Base-by-base conservation (phyloP, 2,329 filamentous ascomycete species). In the Colletotrichum cereale region DNA sequence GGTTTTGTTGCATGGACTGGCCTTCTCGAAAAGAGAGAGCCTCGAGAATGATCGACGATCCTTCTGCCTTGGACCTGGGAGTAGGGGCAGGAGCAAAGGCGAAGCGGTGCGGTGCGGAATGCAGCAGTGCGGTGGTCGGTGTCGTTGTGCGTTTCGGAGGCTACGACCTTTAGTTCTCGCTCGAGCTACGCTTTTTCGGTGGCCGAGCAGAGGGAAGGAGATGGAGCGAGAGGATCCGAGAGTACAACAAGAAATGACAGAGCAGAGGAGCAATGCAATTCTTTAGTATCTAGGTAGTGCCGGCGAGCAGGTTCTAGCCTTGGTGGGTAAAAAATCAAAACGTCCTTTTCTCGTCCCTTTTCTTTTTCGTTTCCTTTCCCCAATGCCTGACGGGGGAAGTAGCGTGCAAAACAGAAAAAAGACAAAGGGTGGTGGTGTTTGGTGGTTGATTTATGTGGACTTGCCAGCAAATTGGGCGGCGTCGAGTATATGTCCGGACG, bases 101-200 rank as follows among this genome's bases (percentile, higher is more conserved):
- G 60, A 62, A n/a, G 62, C 62, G n/a, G 29, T 61, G 44, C 63
- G 29, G 44, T 48, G 31, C 66, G 56, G 53, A 56, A 61, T 61
- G 66, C 66, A 69, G 65, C 69, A 70, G 68, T 63, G 64, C 69
- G 47, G 48, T n/a, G 21, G 55, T 64, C 60, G 66, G 70, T 65
- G 55, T 62, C 40, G 70, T 26, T 56, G 48, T 70, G 69, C 66
- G 53, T 56, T 61, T 71, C 66, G 66, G 66, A 66, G 62, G 55
- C 60, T 72, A 69, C 62, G 67, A 61, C 70, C 52, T 55, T 48
- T 36, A 36, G 60, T 62, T 63, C 68, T 68, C 58, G 68, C 68
- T 71, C 68, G 68, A 71, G 68, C 68, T 68, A 71, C 65, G 53
- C 65, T 71, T 63, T 63, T 63, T 68, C 68, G 58, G 68, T 63